Conservation (phyloP, 345 rosid species). For the Draba incana region DNA sequence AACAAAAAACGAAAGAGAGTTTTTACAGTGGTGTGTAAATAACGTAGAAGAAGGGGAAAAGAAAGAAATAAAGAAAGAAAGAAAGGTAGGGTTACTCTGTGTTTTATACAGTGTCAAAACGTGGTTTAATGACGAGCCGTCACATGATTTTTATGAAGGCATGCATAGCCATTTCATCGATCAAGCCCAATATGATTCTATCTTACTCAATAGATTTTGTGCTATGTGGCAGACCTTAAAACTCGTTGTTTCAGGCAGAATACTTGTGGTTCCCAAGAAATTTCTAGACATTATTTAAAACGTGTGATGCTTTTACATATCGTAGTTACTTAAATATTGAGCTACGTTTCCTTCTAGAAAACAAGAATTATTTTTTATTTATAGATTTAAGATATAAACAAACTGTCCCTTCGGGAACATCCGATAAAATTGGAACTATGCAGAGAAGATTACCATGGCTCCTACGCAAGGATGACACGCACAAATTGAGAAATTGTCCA, state of each 20-base stretch:
- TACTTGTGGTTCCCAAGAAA: not conserved
- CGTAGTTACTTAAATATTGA: not conserved
- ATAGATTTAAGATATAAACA: no score
- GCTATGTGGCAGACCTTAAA: conserved; percentile 20
- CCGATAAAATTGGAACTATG: no score
- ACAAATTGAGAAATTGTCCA: no score
- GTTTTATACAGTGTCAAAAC: conserved; percentile 18
- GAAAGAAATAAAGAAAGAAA: not conserved
- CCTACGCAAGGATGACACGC: no score
- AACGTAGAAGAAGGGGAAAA: conserved; percentile 18
- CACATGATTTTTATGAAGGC: not conserved
- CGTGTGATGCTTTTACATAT: not conserved
- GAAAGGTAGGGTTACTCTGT: conserved; percentile 5
- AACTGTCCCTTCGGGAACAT: no score
- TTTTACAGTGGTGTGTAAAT: conserved; percentile 41
- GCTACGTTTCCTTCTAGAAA: not conserved
- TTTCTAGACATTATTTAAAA: conserved; percentile 11
- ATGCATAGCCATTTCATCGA: not conserved
- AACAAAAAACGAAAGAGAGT: conserved; percentile 32
- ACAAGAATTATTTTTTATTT: no score
- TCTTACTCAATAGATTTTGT: conserved; percentile 22
- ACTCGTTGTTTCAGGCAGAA: no score
- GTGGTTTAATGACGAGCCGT: not conserved
- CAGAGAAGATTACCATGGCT: no score
- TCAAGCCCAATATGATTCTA: not conserved